Evolutionary conservation across 2,329 filamentous ascomycete genomes (phyloP), one percentile per base, ranked within the genome.

Genomic region (Fusarium sp.): DNA sequence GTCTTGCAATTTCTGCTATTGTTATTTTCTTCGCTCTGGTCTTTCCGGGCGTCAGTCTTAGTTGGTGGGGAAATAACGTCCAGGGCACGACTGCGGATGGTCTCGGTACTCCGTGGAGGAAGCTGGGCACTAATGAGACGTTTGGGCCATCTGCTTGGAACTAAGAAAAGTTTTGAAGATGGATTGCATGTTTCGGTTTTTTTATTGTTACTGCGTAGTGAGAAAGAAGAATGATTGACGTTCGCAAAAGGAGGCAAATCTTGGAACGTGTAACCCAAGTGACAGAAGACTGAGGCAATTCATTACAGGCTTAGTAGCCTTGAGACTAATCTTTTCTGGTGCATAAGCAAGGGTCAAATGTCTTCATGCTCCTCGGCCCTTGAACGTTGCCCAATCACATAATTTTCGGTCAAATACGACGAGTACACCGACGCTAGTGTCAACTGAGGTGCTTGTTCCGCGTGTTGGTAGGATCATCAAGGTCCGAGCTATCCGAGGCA

Each of bases 21-120:
- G 42, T 64, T 1, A 64, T 64, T 1, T 64, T 64, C 14, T 64
- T 64, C 1, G 61, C 61, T 8, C 22, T 61, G 0, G 61, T 64
- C 2, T 64, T 61, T 3, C 61, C 61, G 0, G 55, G 44, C 0
- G 36, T 49, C 1, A 64, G 38, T 24, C 31, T 64, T 0, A 61
- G 61, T 2, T 64, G 61, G 55, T 61, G 61, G 55, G 61, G 61
- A 15, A 64, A 61, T 4, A 61, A 64, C 4, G 44, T 64, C 2
- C 61, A 64, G 12, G 55, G 61, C 0, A 49, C 55, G 17, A 64
- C 55, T 1, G 61, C 35, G 0, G 61, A 64, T 20, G 61, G 61
- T 3, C 3, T 41, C 20, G 61, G 61, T 3, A 61, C 55, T 31
- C 61, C 61, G 1, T 64, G 55, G 61, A 64, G 44, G 17, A 64